A percentile compares a stretch with the other conserved stretches of the same genome.
Conservation (phyloP, 192 early-diverging fungal genomes). For the Linnemannia hyalina region DNA sequence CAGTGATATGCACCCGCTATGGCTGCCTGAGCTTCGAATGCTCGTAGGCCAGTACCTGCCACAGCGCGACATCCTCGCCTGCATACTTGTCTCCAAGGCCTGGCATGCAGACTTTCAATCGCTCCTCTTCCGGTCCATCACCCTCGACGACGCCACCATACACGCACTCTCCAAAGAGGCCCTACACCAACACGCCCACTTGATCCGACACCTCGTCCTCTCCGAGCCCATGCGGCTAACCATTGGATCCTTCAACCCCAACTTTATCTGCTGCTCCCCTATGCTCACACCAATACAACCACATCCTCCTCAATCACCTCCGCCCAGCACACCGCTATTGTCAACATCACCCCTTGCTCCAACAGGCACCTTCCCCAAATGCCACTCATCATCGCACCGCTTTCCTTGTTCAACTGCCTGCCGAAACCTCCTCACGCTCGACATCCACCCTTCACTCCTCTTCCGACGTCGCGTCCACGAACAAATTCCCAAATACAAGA, state of each 20-base stretch:
- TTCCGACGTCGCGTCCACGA: constrained; percentile 36
- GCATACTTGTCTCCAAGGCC: constrained; percentile 26
- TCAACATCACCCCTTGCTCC: background rate
- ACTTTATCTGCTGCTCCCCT: background rate
- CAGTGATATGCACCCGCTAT: constrained; percentile 14
- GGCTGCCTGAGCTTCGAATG: constrained; percentile 26
- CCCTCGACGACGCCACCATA: constrained; percentile 27
- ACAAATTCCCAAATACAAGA: constrained; percentile 17
- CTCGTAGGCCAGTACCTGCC: constrained; percentile 22
- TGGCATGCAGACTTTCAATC: constrained; percentile 24
- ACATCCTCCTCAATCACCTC: background rate
- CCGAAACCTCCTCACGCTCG: constrained; percentile 30
- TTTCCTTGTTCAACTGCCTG: background rate
- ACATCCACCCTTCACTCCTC: constrained; percentile 34
- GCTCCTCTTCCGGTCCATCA: constrained; percentile 22
- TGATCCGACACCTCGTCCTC: constrained; percentile 25
- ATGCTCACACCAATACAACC: background rate
- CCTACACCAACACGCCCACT: constrained; percentile 26
- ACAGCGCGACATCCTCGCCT: constrained; percentile 21
- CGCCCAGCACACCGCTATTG: background rate
- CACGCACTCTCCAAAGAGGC: constrained; percentile 14
- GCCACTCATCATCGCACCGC: background rate
- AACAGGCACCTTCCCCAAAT: background rate
- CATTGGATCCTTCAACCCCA: background rate
- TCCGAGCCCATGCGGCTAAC: constrained; percentile 37